These are phyloP conservation scores for Penstemon eatonii DNA, from an alignment of 257 asterid genomes.

Conservation along the genomic window DNA sequence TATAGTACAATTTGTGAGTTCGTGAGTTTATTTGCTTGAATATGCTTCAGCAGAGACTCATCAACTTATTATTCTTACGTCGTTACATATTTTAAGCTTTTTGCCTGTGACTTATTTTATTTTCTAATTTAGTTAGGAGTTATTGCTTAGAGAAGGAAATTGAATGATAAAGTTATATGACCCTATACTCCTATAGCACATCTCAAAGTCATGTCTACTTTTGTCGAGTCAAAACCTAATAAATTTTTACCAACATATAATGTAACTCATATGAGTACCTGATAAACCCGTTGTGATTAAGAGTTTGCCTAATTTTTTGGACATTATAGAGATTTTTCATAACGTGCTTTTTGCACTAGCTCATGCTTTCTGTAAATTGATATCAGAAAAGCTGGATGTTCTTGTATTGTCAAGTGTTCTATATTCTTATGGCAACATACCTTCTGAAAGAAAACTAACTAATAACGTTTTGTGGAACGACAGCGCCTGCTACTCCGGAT, in stretches of 20 bases:
- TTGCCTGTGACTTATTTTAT: no score
- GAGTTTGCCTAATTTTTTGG: constrained; percentile 14
- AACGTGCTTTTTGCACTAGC: constrained; percentile 7
- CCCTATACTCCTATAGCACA: neutral
- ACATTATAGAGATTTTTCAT: constrained; percentile 12
- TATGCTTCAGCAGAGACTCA: neutral
- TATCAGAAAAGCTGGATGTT: constrained; percentile 2
- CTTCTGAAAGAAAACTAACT: constrained; percentile 17
- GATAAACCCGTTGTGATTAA: constrained; percentile 14
- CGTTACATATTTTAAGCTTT: no score
- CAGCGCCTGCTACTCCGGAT: constrained; percentile 74
- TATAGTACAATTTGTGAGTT: neutral
- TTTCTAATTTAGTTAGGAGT: no score
- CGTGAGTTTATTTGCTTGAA: no score
- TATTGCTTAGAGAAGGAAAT: no score
- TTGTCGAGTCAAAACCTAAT: neutral
- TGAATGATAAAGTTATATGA: neutral
- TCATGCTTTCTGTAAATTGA: neutral
- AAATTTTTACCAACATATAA: neutral
- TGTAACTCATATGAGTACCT: neutral
- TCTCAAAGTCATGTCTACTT: constrained; percentile 10
- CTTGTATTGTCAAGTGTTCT: constrained; percentile 5
- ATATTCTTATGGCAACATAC: constrained; percentile 23
- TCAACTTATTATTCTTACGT: neutral
- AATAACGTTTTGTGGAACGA: constrained; percentile 23